Conservation (phyloP, 352 stramenopile species). For the Phytophthora meadii region DNA sequence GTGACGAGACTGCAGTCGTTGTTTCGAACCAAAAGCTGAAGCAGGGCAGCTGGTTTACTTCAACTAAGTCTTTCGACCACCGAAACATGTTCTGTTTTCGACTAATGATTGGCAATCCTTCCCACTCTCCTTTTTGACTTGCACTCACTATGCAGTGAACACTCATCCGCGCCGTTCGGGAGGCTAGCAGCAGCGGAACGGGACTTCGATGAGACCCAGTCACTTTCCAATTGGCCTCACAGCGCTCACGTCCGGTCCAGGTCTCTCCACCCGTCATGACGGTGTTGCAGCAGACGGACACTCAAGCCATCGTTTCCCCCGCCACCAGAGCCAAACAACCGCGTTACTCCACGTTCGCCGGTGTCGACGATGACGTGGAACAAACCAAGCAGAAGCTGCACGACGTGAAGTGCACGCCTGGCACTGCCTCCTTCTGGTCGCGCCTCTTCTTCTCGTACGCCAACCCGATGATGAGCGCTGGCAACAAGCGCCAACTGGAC, state of each 20-base stretch:
- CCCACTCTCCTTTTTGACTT: too few relatives aligned
- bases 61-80: too few relatives aligned
- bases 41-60: too few relatives aligned
- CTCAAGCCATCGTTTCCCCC: constrained; percentile 3
- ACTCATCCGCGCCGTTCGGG: too few relatives aligned
- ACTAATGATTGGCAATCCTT: too few relatives aligned
- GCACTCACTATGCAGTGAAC: too few relatives aligned
- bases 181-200: too few relatives aligned
- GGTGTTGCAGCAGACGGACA: too few relatives aligned
- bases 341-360: constrained; percentile 17
- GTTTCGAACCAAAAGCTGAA: too few relatives aligned
- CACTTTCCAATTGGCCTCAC: not conserved
- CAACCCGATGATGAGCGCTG: not conserved
- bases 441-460: not conserved
- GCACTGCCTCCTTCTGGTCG: constrained; percentile 13
- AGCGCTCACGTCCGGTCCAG: not conserved
- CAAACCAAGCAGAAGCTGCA: not conserved
- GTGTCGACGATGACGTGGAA: constrained; percentile 1
- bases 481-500: not conserved
- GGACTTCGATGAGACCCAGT: too few relatives aligned
- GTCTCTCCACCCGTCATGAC: too few relatives aligned
- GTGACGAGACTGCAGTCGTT: not conserved
- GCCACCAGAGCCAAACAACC: not conserved
- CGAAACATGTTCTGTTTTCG: too few relatives aligned
- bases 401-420: not conserved